These are phyloP conservation scores for Clitopilus passeckerianus DNA, from an alignment of 768 basidiomycete genomes.

Conservation along the genomic window DNA sequence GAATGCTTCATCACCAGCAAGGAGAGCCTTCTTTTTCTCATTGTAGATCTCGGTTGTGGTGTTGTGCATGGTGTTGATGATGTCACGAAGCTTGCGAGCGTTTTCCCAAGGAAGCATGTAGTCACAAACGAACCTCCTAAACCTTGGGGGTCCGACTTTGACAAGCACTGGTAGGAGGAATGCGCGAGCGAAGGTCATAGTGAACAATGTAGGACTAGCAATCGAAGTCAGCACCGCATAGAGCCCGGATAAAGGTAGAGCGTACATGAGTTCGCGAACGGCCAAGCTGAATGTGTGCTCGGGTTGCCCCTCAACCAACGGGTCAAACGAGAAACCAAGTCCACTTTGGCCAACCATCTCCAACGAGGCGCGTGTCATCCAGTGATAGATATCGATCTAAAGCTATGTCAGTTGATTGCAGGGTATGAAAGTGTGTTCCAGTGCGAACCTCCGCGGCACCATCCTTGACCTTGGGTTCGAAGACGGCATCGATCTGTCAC, in stretches of 20 bases:
- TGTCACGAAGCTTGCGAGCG: constrained; percentile 17
- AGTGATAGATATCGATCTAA: constrained; percentile 15
- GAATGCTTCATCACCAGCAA: constrained; percentile 20
- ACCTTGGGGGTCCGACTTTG: constrained; percentile 11
- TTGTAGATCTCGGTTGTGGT: constrained; percentile 22
- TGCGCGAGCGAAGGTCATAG: constrained; percentile 5
- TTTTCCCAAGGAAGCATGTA: constrained; percentile 15
- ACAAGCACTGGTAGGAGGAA: constrained; percentile 9
- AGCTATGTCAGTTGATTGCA: background rate
- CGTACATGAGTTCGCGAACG: constrained; percentile 5
- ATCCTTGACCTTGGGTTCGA: background rate
- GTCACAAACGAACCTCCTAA: constrained; percentile 9
- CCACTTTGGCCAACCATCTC: constrained; percentile 16
- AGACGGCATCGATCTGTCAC: background rate
- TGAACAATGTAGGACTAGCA: constrained; percentile 5
- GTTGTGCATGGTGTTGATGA: constrained; percentile 24
- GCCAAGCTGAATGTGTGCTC: constrained; percentile 12
- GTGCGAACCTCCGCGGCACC: background rate
- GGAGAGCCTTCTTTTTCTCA: constrained; percentile 24
- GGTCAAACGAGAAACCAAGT: constrained; percentile 12
- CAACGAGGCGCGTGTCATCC: constrained; percentile 14
- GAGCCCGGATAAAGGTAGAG: background rate
- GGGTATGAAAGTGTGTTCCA: background rate
- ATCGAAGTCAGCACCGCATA: background rate
- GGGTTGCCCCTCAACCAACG: constrained; percentile 7